Percentiles rank a stretch among this genome's conserved stretches.
Conservation (phyloP, 1,284 basidiomycete species). For the Laetiporus sulphureus region DNA sequence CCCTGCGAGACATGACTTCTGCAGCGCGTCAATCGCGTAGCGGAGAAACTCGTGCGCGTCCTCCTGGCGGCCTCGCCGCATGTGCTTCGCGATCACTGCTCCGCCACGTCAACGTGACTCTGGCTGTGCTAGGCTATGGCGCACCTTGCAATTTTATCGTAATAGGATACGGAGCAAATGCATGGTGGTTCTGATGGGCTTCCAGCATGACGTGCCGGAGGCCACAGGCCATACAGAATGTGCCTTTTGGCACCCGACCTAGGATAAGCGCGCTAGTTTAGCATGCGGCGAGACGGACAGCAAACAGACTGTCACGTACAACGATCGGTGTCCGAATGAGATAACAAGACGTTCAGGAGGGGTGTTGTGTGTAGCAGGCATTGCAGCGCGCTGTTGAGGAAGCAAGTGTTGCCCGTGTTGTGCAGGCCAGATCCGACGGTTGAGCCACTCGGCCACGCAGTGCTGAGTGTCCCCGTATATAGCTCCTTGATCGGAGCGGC, state of each 20-base stretch:
- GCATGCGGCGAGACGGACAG: not conserved
- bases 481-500: constrained; percentile 24
- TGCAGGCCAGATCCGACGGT: constrained; percentile 62
- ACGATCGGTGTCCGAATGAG: constrained; percentile 35
- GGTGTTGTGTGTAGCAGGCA: constrained; percentile 93
- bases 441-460: constrained; percentile 44
- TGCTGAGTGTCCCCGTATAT: constrained; percentile 46
- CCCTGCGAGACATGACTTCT: constrained; percentile 77
- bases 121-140: constrained; percentile 16
- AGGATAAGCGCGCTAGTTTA: constrained; percentile 11
- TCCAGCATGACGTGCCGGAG: constrained; percentile 50
- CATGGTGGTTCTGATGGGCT: constrained; percentile 36
- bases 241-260: constrained; percentile 47
- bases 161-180: constrained; percentile 59
- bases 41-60: constrained; percentile 98
- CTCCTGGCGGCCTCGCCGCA: constrained; percentile 90
- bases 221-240: constrained; percentile 77
- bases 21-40: constrained; percentile 88
- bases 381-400: constrained; percentile 93
- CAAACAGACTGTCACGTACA: constrained; percentile 27
- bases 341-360: constrained; percentile 63
- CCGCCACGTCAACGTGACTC: not conserved
- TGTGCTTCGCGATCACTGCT: constrained; percentile 85
- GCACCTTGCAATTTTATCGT: constrained; percentile 63
- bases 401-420: constrained; percentile 97